Base-by-base conservation (phyloP, 495 filamentous ascomycete genomes). In the Wilcoxina mikolae region DNA sequence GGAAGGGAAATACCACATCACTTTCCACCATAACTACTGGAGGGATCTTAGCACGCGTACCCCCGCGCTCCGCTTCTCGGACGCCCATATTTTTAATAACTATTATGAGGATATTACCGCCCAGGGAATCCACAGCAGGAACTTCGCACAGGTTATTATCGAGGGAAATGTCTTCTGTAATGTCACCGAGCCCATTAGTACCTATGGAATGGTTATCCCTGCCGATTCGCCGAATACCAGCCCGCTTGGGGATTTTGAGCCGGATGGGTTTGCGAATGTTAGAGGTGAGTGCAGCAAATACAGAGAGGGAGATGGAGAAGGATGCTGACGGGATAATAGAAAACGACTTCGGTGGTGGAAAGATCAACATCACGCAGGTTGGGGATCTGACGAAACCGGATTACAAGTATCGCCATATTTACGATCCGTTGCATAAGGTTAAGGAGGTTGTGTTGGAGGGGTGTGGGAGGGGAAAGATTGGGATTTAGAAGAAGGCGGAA, bases 121-220 rank as follows among this genome's bases (percentile, higher is more conserved):
- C 29, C 68, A 68, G 26, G 68, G 58, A 1, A 67, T 68, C 48
- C 68, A 70, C 59, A 58, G 58, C 23, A 58, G 66, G 4, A 63
- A 57, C 38, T 65, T 68, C 46, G 67, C 65, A 33, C 66, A 69
- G 31, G 65, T 69, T 0, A 54, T 68, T 15, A 58, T 69, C 42
- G 68, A 70, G 57, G 66, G 64, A 24, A 68, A 70, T 47, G 68
- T 68, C n/a, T 68, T 68, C 52, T 56, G 56, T 2, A 60, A 73
- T 35, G 70, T 69, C 12, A 61, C 63, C 5, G 70, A 72, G 56
- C 65, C 73, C 3, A 56, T 74, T 20, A 69, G 64, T 38, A 73
- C 72, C 22, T 73, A 74, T 52, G 72, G 73, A 0, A 56, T 72
- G 22, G 72, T 74, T 5, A 73, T 73, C 46, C 73, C 73, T 12